Evolutionary conservation across 2,329 filamentous ascomycete genomes (phyloP).

Genomic region (Colletotrichum sp.): DNA sequence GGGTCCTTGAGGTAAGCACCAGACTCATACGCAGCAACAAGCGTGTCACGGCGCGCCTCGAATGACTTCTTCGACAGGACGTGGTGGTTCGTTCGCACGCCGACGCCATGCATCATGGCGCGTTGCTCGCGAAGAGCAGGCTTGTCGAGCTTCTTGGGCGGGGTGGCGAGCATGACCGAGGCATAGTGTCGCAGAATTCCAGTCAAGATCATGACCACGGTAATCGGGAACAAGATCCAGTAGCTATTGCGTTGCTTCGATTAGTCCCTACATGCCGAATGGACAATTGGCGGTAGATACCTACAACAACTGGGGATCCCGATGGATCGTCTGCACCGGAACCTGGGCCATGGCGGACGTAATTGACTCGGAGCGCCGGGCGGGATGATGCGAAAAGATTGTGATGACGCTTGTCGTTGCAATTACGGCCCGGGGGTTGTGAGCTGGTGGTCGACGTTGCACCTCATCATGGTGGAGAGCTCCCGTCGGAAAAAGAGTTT

Average conservation of each 20-base stretch:
- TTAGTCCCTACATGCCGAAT: conserved; percentile 9
- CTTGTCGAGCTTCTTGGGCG: conserved; percentile 82
- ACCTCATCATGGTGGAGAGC: background rate
- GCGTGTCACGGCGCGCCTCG: conserved; percentile 77
- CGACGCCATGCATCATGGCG: conserved; percentile 81
- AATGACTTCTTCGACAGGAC: conserved; percentile 82
- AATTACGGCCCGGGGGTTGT: background rate
- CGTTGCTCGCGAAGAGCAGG: conserved; percentile 85
- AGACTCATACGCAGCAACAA: conserved; percentile 82
- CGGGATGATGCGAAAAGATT: background rate
- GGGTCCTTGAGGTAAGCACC: conserved; percentile 91
- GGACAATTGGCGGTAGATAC: conserved; percentile 35
- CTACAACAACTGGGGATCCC: conserved; percentile 98
- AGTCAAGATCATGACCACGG: conserved; percentile 96
- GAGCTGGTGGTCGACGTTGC: background rate
- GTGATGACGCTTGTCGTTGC: background rate
- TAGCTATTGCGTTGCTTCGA: conserved; percentile 67
- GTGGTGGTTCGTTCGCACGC: conserved; percentile 82
- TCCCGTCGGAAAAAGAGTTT: conserved; percentile 23
- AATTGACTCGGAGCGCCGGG: background rate
- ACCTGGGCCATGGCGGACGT: conserved; percentile 76
- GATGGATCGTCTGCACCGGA: conserved; percentile 91
- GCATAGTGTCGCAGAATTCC: conserved; percentile 97
- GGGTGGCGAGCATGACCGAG: conserved; percentile 83
- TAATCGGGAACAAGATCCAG: conserved; percentile 98